Evolutionary conservation across 345 rosid genomes (phyloP), one percentile per base, ranked within the genome.

Genomic region (Bruguiera gymnorhiza): DNA sequence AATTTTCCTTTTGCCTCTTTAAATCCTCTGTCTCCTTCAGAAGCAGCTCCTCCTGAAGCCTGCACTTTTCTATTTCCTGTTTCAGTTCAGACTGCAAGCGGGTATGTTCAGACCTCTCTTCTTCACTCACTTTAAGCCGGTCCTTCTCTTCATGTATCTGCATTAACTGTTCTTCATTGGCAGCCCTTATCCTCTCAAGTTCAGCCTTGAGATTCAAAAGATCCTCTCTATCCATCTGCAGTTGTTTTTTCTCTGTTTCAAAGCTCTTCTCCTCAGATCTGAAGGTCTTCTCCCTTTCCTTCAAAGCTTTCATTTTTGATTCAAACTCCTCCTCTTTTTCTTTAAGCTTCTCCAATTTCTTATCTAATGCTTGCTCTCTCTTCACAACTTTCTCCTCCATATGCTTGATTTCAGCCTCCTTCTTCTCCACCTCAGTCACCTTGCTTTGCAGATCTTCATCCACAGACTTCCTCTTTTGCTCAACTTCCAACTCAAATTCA

Each of bases 21-120:
- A 95, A 81, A 76, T 92, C 97, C 60, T 88, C 97, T 73, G 83
- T 83, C 79, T 90, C 99, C 79, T 90, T 92, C 84, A 82, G 74
- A 80, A 89, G 89, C 70, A 85, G 70, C 77, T 87, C 96, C 75
- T 92, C 86, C 66, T 81, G 92, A 71, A 68, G 79, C 84, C 97
- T 83, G 75, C 89, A 85, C 70, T 87, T 88, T 30, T 90, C 89
- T 72, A 83, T 76, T 82, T 90, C 91, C 76, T 77, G 89, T 78
- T 89, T 95, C 56, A 95, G 65, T 70, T 92, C 98, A 15, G 88
- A 69, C 75, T 92, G 98, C 82, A 95, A 72, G 43, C 84, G 93
- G 57, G 80, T 68, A 82, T 79, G 77, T 31, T 90, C 97, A 19
- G 86, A 83, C 79, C 88, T 84, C 79, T 95, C 99, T 73, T 90